Evolutionary conservation across 805 yeast species (phyloP).

Genomic region (Teunomyces kruisii): DNA sequence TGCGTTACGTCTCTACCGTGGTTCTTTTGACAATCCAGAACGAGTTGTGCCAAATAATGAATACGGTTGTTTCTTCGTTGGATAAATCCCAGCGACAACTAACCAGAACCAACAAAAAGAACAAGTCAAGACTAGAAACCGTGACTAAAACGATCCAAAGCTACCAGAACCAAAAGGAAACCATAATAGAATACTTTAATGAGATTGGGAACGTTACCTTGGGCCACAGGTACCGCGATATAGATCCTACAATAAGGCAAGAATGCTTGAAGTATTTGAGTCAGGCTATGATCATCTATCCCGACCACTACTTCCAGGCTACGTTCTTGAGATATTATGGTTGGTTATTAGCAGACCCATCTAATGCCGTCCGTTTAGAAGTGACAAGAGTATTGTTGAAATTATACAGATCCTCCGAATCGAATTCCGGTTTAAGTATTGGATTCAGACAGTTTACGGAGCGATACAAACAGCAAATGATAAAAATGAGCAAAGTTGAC

Average conservation of each 20-base stretch:
- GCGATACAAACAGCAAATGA: conserved; percentile 62
- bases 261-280: conserved; percentile 66
- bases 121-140: conserved; percentile 45
- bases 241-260: conserved; percentile 67
- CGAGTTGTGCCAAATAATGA: conserved; percentile 52
- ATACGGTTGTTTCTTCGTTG: conserved; percentile 30
- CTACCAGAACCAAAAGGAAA: conserved; percentile 47
- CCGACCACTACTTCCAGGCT: conserved; percentile 69
- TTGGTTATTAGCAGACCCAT: conserved; percentile 78
- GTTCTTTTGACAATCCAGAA: conserved; percentile 61
- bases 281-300: conserved; percentile 69
- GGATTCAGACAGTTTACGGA: conserved; percentile 80
- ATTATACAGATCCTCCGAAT: conserved; percentile 37
- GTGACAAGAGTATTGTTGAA: conserved; percentile 56
- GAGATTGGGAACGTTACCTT: conserved; percentile 70
- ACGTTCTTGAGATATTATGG: conserved; percentile 76
- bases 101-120: conserved; percentile 23
- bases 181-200: conserved; percentile 54
- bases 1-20: conserved; percentile 66
- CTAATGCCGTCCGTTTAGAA: conserved; percentile 59
- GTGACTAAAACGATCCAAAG: conserved; percentile 41
- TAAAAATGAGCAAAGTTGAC: conserved; percentile 52
- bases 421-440: conserved; percentile 36
- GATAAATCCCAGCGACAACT: conserved; percentile 49
- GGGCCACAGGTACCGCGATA: conserved; percentile 76